Evolutionary conservation across 116 monocot species (phyloP).

Genomic region (Papilionanthe hybrid): DNA sequence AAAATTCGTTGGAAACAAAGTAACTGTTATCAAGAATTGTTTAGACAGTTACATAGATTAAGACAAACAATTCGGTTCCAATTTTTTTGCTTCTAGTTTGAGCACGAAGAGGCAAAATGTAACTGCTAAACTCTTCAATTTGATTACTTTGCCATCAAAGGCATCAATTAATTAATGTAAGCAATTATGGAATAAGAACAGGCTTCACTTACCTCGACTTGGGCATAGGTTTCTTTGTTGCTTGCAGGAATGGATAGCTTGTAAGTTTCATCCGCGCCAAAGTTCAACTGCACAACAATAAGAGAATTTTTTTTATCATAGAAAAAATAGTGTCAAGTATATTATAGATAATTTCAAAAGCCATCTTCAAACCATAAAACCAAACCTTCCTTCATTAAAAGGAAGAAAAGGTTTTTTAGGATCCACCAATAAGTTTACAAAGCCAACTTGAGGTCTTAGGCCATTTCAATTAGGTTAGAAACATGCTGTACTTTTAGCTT

Average conservation of each 20-base stretch:
- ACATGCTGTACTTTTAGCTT: no score
- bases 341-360: no score
- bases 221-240: constrained; percentile 33
- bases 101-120: neutral
- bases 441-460: no score
- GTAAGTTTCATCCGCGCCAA: constrained; percentile 72
- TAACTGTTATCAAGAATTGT: neutral
- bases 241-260: constrained; percentile 47
- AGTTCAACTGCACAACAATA: constrained; percentile 60
- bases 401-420: no score
- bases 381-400: no score
- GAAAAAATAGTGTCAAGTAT: neutral
- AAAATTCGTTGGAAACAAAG: no score
- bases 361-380: no score
- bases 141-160: neutral
- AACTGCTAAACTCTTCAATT: neutral
- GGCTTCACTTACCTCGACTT: constrained; percentile 44
- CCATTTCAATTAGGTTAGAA: no score
- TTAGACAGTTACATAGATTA: neutral
- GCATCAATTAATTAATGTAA: neutral
- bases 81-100: neutral
- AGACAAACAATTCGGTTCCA: neutral
- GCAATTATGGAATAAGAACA: neutral
- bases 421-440: no score
- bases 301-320: neutral